Evolutionary conservation across 2,329 filamentous ascomycete species (phyloP), one percentile per base, ranked within the genome.

Genomic region (Claviceps monticola): DNA sequence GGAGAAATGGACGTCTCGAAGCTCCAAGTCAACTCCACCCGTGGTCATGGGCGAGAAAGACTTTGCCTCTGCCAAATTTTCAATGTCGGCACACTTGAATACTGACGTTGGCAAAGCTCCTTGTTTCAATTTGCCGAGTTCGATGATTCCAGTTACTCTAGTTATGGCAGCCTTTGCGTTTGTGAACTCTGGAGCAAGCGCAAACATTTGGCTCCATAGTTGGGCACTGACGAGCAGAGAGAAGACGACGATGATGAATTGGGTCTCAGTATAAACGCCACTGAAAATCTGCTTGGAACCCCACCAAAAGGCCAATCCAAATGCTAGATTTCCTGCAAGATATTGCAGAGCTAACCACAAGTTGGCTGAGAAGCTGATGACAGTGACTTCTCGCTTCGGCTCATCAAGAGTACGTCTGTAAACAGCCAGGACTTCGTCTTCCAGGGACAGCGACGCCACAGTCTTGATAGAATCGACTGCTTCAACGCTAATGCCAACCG

Each of bases 301-400:
- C 84, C 85, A 90, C 83, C 84, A 90, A 65, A 88, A 89, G 0
- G 84, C 82, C 51, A 90, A 76, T 0, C 84, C 82, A 60, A 88
- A 86, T 26, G 88, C 78, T 49, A 86, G 73, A 59, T 83, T 84
- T 19, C 80, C 77, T 9, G 76, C 69, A 56, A 74, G 76, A 61
- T 80, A 78, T 16, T 79, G 73, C 38, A 82, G 68, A 2, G 81
- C 78, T 7, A 82, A 72, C 71, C 76, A 82, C 14, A 82, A 62
- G 60, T 80, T 83, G 41, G 75, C 74, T 19, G 44, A 46, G 55
- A 71, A 70, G 59, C 71, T 62, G 17, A 70, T 74, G 23, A 70
- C 70, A n/a, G 67, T 61, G 1, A 71, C 66, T 67, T 68, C 82
- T 64, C 71, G 83, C 48, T 76, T 73, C 2, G 76, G 76, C 0